Evolutionary conservation across 2,329 filamentous ascomycete species (phyloP).

Genomic region (Verticillium zaregamsianum): DNA sequence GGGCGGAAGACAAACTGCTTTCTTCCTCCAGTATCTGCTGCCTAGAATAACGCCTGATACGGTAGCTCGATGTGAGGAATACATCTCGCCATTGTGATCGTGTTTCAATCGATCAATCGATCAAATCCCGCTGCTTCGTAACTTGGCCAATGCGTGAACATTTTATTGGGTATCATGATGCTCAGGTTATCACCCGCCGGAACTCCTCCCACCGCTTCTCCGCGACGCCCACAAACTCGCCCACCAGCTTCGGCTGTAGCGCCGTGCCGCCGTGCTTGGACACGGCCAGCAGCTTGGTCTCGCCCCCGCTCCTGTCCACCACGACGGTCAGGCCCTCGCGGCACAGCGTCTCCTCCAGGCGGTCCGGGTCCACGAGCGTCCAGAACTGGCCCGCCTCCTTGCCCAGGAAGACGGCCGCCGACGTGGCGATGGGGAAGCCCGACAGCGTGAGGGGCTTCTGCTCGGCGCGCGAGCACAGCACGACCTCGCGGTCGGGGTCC

Average conservation of each 20-base stretch:
- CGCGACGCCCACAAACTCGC: constrained; percentile 53
- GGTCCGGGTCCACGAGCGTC: constrained; percentile 84
- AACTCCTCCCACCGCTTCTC: constrained; percentile 59
- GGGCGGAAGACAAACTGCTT: constrained; percentile 54
- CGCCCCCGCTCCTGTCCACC: constrained; percentile 57
- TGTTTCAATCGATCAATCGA: background rate
- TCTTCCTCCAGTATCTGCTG: constrained; percentile 80
- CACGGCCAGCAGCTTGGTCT: constrained; percentile 61
- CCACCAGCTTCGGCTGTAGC: constrained; percentile 61
- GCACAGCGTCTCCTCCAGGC: constrained; percentile 82
- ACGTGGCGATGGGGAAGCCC: constrained; percentile 70
- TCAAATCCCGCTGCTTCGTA: background rate
- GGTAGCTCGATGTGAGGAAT: constrained; percentile 77
- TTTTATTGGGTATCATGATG: constrained; percentile 20
- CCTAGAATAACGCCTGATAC: constrained; percentile 73
- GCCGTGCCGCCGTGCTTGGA: constrained; percentile 80
- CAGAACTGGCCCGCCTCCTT: constrained; percentile 58
- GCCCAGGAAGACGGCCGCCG: constrained; percentile 73
- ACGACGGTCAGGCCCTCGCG: constrained; percentile 79
- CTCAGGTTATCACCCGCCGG: constrained; percentile 34
- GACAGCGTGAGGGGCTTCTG: constrained; percentile 54
- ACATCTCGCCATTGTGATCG: constrained; percentile 4
- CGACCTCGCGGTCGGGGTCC: constrained; percentile 74
- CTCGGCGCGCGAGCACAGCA: constrained; percentile 66
- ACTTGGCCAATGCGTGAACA: background rate